Base-by-base conservation (phyloP, 1,284 basidiomycete species). In the Cryptococcus amylolentus region DNA sequence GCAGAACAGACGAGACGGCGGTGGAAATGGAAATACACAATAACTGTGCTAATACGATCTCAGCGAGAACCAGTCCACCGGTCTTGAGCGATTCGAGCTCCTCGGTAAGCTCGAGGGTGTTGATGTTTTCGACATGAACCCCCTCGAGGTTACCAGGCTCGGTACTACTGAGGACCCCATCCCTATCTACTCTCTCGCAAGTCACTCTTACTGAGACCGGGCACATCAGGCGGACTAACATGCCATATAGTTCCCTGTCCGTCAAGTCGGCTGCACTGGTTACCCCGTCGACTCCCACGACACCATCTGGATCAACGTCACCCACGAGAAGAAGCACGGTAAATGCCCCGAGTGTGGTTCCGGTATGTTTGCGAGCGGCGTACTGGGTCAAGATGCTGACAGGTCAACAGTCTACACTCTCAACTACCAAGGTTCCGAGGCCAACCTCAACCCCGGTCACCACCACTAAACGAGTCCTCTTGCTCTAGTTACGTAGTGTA, bases 81-180 rank as follows among this genome's bases (percentile, higher is more conserved):
- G 95, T 86, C 83, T 97, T 60, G 94, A 97, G 80, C 90, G 95
- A 78, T 86, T 94, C 75, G 91, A 98, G 80, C 81, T 96, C 51
- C 80, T 97, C 58, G 91, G 89, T 71, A 87, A 89, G 66, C 81
- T 93, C 71, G 85, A 93, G 79, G 94, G 93, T 56, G 80, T 91
- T 52, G 87, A 92, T 47, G 86, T 94, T 55, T 98, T 98, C 81
- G 93, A 97, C 79, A 83, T 88, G 76, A 83, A 85, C 64, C 89
- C 93, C 47, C 83, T 98, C 62, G 86, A 92, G 73, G 81, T 92
- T 62, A 88, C 86, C 78, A 85, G 90, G 71, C 78, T 93, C 73
- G 95, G 95, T 63, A 98, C 95, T 52, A 83, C 89, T 70, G 83
- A 84, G 56, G 83, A 95, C 77, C 95, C 95, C 40, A 85, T 98